phyloP scores from a whole-genome alignment of 2,329 filamentous ascomycete species.

The Parascedosporium putredinis region DNA sequence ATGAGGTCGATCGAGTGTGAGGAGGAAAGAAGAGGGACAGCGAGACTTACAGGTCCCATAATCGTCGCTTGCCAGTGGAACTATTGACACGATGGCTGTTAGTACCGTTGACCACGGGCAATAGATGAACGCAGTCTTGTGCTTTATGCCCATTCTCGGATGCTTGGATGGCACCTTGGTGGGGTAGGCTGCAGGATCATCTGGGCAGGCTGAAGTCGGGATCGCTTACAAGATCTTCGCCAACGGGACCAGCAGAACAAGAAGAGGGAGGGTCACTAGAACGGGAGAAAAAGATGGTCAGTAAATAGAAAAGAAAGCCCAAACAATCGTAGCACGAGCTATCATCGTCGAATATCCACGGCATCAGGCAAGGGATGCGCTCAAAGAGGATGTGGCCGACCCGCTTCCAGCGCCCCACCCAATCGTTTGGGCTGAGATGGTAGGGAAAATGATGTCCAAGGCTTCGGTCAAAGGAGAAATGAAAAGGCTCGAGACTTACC shows the following conservation, averaged over 20 bases:
- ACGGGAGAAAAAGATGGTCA: conserved; percentile 19
- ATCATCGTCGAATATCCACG: background rate
- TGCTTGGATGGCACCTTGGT: background rate
- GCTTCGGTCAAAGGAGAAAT: background rate
- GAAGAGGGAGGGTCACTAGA: conserved; percentile 92
- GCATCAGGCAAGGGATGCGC: background rate
- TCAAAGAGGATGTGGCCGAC: background rate
- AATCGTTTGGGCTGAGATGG: background rate
- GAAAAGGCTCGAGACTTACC: conserved; percentile 41
- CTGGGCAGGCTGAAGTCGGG: background rate
- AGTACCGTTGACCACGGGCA: background rate
- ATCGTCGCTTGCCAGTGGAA: conserved; percentile 99
- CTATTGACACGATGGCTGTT: conserved; percentile 34
- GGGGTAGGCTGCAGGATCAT: background rate
- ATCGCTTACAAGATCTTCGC: conserved; percentile 87
- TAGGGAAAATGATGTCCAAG: background rate
- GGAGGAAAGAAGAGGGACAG: background rate
- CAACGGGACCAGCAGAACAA: conserved; percentile 93
- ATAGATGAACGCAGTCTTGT: background rate
- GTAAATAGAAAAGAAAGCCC: conserved; percentile 11
- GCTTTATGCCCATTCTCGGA: background rate
- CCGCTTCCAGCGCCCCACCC: background rate
- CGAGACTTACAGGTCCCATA: conserved; percentile 85
- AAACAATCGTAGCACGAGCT: background rate
- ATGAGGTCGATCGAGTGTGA: too few species aligned